A percentile compares a stretch with the other conserved stretches of the same genome.
Conservation (phyloP, 176 grass and related monocot species). For the Typha latifolia region DNA sequence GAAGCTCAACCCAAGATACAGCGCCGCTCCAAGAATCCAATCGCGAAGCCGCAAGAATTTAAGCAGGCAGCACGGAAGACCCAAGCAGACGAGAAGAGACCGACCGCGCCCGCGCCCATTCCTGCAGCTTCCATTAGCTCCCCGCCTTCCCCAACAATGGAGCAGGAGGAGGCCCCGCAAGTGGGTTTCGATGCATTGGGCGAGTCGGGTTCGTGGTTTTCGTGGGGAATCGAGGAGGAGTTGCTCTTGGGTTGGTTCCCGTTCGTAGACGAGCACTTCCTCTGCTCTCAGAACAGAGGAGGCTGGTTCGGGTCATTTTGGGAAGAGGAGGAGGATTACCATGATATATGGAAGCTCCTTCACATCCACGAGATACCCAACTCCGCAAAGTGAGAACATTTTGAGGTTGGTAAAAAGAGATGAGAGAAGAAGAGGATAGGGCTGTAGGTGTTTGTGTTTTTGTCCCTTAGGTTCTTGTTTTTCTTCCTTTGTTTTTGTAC, state of each 20-base stretch:
- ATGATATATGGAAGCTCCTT: constrained; percentile 6
- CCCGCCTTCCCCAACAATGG: background rate
- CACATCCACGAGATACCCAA: constrained; percentile 6
- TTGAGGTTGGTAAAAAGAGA: background rate
- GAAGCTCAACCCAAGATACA: background rate
- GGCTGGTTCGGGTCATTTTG: background rate
- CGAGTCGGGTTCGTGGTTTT: background rate
- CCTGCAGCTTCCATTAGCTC: background rate
- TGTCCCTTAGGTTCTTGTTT: background rate
- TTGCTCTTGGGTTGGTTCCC: constrained; percentile 11
- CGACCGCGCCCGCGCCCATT: background rate
- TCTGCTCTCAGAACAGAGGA: constrained; percentile 1
- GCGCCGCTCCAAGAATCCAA: background rate
- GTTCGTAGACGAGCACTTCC: constrained; percentile 9
- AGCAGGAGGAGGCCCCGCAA: background rate
- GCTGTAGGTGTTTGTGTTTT: background rate
- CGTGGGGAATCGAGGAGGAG: constrained; percentile 1
- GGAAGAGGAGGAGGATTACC: constrained; percentile 1
- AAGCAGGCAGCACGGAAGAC: background rate
- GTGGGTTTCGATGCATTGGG: background rate
- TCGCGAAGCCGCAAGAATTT: background rate
- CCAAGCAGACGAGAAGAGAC: background rate
- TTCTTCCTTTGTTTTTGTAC: no score
- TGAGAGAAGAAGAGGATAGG: background rate
- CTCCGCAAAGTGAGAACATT: background rate